These are phyloP conservation scores for Aspergillus saccharolyticus DNA, from an alignment of 495 filamentous ascomycete species.

Conservation along the genomic window DNA sequence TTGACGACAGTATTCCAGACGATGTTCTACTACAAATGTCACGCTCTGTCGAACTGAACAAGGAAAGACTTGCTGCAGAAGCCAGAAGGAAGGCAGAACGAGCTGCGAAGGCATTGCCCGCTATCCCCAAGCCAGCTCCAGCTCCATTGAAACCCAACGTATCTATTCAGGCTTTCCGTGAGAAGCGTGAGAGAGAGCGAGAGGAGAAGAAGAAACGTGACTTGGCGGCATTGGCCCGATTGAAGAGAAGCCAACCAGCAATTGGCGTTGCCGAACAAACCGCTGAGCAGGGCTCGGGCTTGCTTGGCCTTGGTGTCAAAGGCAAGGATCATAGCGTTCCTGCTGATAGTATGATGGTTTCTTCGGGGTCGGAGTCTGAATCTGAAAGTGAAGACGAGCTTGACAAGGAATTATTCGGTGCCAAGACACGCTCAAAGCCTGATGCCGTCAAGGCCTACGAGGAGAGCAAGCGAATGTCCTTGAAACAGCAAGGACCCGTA, in stretches of 20 bases:
- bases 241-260: slow-evolving; percentile 51
- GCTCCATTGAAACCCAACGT: slow-evolving; percentile 35
- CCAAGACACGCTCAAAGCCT: slow-evolving; percentile 37
- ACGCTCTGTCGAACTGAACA: slow-evolving; percentile 44
- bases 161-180: slow-evolving; percentile 51
- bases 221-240: slow-evolving; percentile 58
- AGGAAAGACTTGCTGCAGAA: slow-evolving; percentile 37
- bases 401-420: slow-evolving; percentile 57
- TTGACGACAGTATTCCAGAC: slow-evolving; percentile 39
- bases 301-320: slow-evolving; percentile 67
- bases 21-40: slow-evolving; percentile 41
- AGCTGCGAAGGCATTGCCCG: slow-evolving; percentile 34
- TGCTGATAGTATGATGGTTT: slow-evolving; percentile 83
- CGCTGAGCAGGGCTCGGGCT: slow-evolving; percentile 70
- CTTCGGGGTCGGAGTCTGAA: slow-evolving; percentile 64
- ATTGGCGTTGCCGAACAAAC: slow-evolving; percentile 53
- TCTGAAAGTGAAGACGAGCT: slow-evolving; percentile 66
- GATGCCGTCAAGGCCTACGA: slow-evolving; percentile 50
- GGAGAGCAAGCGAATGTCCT: slow-evolving; percentile 48
- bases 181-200: slow-evolving; percentile 63
- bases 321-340: slow-evolving; percentile 70
- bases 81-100: slow-evolving; percentile 32
- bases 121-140: slow-evolving; percentile 28
- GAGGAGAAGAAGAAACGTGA: slow-evolving; percentile 71
- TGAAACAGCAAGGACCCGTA: slow-evolving; percentile 61